Percentiles rank a stretch among this genome's conserved stretches.
Evolutionary conservation across 2,329 filamentous ascomycete species (phyloP).

Genomic region (Colletotrichum godetiae): DNA sequence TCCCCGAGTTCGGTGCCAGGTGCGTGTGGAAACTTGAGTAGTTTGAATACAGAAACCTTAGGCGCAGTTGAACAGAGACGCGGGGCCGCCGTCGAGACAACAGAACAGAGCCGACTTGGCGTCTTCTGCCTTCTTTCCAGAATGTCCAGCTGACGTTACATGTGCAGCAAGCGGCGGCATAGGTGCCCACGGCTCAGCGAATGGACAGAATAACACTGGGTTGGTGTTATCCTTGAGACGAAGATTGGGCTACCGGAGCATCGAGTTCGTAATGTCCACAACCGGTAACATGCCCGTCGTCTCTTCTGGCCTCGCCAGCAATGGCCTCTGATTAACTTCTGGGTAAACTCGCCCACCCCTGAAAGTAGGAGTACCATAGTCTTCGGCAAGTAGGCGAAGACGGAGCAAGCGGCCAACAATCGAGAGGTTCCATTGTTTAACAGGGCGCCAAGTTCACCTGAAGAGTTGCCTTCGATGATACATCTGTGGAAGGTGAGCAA

Average conservation of each 20-base stretch:
- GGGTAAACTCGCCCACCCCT: not conserved
- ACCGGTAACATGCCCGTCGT: slow-evolving; percentile 3
- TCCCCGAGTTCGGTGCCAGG: not conserved
- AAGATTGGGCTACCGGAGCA: not conserved
- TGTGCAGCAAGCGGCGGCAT: not conserved
- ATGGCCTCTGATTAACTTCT: not conserved
- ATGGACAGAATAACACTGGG: not conserved
- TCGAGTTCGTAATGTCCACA: not conserved
- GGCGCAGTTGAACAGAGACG: slow-evolving; percentile 6
- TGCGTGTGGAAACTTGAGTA: not conserved
- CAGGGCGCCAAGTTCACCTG: not conserved
- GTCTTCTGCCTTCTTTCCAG: slow-evolving; percentile 2
- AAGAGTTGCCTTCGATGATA: not conserved
- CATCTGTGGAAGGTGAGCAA: not conserved
- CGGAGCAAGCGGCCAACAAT: not conserved
- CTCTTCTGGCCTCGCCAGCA: not conserved
- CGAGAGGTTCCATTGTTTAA: not conserved
- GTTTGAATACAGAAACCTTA: not conserved
- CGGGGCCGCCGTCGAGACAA: not conserved
- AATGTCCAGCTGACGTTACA: not conserved
- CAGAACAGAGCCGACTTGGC: not conserved
- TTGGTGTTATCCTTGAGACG: not conserved
- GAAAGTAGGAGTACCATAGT: not conserved
- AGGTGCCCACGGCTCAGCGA: not conserved
- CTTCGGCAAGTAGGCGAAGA: not conserved